These are phyloP conservation scores for Lophium mytilinum DNA, from an alignment of 495 filamentous ascomycete species.

Conservation along the genomic window DNA sequence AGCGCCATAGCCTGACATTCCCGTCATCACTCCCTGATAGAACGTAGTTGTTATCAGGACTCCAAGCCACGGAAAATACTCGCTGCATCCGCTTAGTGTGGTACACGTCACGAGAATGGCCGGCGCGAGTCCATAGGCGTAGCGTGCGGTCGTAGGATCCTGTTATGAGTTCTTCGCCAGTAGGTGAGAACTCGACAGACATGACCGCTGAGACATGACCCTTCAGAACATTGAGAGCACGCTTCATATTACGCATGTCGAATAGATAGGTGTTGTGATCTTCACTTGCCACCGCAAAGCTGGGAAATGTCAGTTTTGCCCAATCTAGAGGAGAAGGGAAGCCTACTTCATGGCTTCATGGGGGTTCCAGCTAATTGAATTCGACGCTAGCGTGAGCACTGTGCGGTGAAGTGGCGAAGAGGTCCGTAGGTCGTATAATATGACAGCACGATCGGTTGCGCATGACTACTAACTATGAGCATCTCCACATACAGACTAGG, in stretches of 20 bases:
- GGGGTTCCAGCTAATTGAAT: slow-evolving; percentile 68
- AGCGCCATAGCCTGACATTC: slow-evolving; percentile 85
- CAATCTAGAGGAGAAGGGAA: background rate
- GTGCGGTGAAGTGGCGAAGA: slow-evolving; percentile 71
- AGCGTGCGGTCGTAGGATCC: slow-evolving; percentile 80
- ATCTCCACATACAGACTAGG: too few relatives aligned
- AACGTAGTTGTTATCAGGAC: slow-evolving; percentile 80
- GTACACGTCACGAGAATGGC: slow-evolving; percentile 87
- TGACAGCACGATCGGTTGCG: slow-evolving; percentile 74
- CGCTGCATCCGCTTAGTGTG: slow-evolving; percentile 97
- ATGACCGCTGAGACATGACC: slow-evolving; percentile 95
- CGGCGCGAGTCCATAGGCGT: slow-evolving; percentile 72
- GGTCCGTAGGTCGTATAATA: slow-evolving; percentile 86
- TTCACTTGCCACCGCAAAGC: slow-evolving; percentile 70
- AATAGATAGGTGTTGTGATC: slow-evolving; percentile 77
- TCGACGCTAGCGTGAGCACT: slow-evolving; percentile 52
- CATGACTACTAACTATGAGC: slow-evolving; percentile 39
- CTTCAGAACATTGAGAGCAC: slow-evolving; percentile 84
- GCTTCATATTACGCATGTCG: slow-evolving; percentile 77
- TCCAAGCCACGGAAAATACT: slow-evolving; percentile 80
- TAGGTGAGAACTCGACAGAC: slow-evolving; percentile 92
- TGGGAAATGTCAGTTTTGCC: background rate
- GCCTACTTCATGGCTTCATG: slow-evolving; percentile 77
- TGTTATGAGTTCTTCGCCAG: slow-evolving; percentile 85
- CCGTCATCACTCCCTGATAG: slow-evolving; percentile 87